A percentile compares a stretch with the other conserved stretches of the same genome.
Conservation (phyloP, 2,329 filamentous ascomycete genomes). For the Sclerotinia sclerotiorum region DNA sequence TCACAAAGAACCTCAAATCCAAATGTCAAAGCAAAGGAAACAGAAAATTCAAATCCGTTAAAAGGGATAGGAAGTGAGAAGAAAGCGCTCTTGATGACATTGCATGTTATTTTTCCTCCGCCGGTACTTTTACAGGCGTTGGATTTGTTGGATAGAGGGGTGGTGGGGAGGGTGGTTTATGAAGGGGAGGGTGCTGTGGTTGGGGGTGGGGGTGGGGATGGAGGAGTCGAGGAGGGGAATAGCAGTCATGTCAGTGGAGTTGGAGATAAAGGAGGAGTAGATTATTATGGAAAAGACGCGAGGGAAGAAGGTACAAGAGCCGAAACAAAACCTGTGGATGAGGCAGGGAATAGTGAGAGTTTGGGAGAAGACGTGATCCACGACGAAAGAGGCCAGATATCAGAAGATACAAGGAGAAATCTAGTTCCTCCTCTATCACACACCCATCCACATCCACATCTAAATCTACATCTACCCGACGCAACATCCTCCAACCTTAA, state of each 20-base stretch:
- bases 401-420: not conserved
- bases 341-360: too few species aligned
- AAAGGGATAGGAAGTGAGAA: conserved; percentile 34
- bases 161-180: conserved; percentile 60
- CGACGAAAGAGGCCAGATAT: too few species aligned
- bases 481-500: not conserved
- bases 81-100: conserved; percentile 49
- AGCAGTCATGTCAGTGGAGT: conserved; percentile 15
- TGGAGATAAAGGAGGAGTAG: conserved; percentile 3
- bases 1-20: not conserved
- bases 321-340: not conserved
- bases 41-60: conserved; percentile 29
- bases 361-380: not conserved
- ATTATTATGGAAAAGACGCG: not conserved
- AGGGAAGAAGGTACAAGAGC: conserved; percentile 20
- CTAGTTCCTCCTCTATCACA: not conserved
- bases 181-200: not conserved
- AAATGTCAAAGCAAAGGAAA: conserved; percentile 4
- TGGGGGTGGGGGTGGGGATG: conserved; percentile 20
- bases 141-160: conserved; percentile 77
- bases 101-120: conserved; percentile 80
- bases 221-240: not conserved
- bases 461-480: not conserved
- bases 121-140: conserved; percentile 75
- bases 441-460: not conserved